Conservation (phyloP, 441 rosid genomes). For the Eutrema salsugineum region DNA sequence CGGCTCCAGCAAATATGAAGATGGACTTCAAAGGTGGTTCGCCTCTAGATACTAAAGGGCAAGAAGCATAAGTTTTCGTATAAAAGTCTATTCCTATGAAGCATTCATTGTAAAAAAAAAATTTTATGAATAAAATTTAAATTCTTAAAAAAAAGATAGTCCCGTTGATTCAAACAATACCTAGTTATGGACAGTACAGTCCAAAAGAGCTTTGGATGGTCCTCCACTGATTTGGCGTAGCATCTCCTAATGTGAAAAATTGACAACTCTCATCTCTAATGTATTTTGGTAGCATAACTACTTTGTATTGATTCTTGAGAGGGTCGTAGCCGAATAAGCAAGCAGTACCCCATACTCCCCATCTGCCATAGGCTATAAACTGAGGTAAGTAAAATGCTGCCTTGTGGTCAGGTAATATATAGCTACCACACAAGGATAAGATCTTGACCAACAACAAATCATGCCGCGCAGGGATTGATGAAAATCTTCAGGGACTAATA, state of each 20-base stretch:
- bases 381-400: neutral
- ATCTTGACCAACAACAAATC: neutral
- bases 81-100: too few species aligned
- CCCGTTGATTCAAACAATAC: neutral
- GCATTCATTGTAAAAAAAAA: too few species aligned
- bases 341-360: too few species aligned
- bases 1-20: too few species aligned
- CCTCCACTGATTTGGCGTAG: neutral
- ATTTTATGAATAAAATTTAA: too few species aligned
- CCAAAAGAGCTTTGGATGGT: neutral
- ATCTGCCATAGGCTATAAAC: too few species aligned
- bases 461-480: neutral
- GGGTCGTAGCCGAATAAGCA: neutral
- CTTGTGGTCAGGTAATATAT: neutral
- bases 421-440: neutral
- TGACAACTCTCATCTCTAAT: neutral
- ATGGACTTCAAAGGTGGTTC: too few species aligned
- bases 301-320: neutral
- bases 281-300: neutral
- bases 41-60: too few species aligned
- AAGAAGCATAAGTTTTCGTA: too few species aligned
- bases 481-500: too few species aligned
- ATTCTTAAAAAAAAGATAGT: too few species aligned
- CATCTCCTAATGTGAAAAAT: neutral
- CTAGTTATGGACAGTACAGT: neutral